Base-by-base conservation (phyloP, 768 basidiomycete genomes). In the Trametes villosa region DNA sequence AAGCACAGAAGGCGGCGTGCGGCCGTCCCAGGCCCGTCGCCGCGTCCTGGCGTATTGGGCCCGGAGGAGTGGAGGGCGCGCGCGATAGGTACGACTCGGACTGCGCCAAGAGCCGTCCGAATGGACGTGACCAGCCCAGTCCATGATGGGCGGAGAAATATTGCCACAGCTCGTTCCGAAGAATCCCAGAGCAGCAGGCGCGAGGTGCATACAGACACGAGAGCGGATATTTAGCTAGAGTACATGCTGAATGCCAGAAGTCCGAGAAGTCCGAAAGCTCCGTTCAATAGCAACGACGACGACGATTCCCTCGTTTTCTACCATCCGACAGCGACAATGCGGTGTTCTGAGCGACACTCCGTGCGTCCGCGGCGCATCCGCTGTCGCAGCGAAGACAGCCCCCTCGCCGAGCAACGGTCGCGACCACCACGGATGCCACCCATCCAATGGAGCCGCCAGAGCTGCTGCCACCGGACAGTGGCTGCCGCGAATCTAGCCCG, bases 21-120 rank as follows among this genome's bases (percentile, higher is more conserved):
- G 38, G 47, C 56, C 56, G 56, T 41, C 48, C 56, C 56, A 49
- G 40, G 56, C 31, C 30, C 44, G 18, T 8, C 30, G 8, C 15
- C 44, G 42, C 22, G 5, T 36, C 3, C 31, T 18, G 47, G 47
- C 38, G 20, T 18, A 4, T 18, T 29, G 9, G 36, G 15, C n/a
- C 56, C 46, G 36, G 22, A 26, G 11, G 18, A 13, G 9, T 27
- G 38, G 55, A 40, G 47, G 29, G 27, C 20, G 4, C 26, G 29
- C n/a, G n/a, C n/a, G n/a, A n/a, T n/a, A n/a, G n/a, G n/a, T n/a
- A n/a, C 17, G 9, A 34, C 20, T 42, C 20, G 27, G 12, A 40
- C 30, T 29, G 33, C 38, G 47, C 56, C 56, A 50, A 49, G 56
- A 12, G 18, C 22, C 24, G 6, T 6, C 17, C 55, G 55, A 34